Evolutionary conservation across 805 yeast species (phyloP).

Genomic region (Yamadazyma ubonensis): DNA sequence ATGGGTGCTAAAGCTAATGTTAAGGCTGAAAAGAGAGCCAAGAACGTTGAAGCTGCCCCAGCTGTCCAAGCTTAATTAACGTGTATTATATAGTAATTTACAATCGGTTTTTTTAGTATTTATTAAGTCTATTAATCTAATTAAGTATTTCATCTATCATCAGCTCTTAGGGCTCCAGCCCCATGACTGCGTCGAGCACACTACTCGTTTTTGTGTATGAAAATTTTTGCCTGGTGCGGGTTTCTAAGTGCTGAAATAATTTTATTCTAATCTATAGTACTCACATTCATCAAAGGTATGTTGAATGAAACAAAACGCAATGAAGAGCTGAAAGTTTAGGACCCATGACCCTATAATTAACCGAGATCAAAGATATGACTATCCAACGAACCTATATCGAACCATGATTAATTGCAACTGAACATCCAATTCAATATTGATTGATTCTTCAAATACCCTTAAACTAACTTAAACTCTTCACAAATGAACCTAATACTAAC

Average conservation of each 20-base stretch:
- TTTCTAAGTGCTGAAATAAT: conserved; percentile 8
- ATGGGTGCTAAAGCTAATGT: conserved; percentile 93
- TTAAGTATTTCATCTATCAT: neutral
- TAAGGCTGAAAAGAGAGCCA: conserved; percentile 75
- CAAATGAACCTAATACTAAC: conserved; percentile 25
- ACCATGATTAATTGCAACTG: too few species aligned
- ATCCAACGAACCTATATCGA: too few species aligned
- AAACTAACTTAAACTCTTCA: neutral
- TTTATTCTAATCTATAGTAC: conserved; percentile 7
- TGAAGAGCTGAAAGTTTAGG: too few species aligned
- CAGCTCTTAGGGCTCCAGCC: conserved; percentile 11
- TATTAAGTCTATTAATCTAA: too few species aligned
- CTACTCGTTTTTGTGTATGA: conserved; percentile 3
- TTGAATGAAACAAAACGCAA: neutral
- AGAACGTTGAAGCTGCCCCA: conserved; percentile 43
- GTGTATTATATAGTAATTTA: conserved; percentile 12
- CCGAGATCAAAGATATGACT: neutral
- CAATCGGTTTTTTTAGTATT: too few species aligned
- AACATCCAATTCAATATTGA: too few species aligned
- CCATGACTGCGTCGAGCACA: conserved; percentile 11
- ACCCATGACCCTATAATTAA: too few species aligned
- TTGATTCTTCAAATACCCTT: too few species aligned
- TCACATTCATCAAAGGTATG: conserved; percentile 12
- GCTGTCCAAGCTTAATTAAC: conserved; percentile 6
- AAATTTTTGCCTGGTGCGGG: conserved; percentile 7